Percentiles rank a stretch among this genome's conserved stretches.
Evolutionary conservation across 1,284 basidiomycete species (phyloP).

Genomic region (Tilletiopsis washingtonensis): DNA sequence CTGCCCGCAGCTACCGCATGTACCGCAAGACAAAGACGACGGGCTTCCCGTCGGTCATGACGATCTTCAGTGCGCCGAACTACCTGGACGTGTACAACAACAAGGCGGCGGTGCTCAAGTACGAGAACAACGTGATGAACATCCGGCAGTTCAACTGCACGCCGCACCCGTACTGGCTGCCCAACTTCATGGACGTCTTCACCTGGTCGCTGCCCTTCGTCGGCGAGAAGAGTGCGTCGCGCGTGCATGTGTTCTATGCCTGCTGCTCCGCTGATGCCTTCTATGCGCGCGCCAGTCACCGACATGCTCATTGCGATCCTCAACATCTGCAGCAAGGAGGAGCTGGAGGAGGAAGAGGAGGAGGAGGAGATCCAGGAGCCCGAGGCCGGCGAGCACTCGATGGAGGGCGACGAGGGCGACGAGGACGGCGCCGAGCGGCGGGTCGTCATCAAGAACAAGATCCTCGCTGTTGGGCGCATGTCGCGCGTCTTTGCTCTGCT

Average conservation of each 20-base stretch:
- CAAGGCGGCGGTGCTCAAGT: slow-evolving; percentile 91
- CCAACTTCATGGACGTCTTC: slow-evolving; percentile 99
- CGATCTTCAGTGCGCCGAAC: slow-evolving; percentile 82
- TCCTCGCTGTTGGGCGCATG: slow-evolving; percentile 94
- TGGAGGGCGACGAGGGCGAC: neutral
- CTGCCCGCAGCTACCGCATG: slow-evolving; percentile 65
- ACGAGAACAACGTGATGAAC: slow-evolving; percentile 94
- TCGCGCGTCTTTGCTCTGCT: slow-evolving; percentile 89
- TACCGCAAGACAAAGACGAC: slow-evolving; percentile 93
- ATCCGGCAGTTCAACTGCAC: slow-evolving; percentile 90
- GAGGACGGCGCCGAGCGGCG: slow-evolving; percentile 56
- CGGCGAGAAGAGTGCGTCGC: slow-evolving; percentile 77
- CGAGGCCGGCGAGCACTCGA: neutral
- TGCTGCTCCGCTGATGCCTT: neutral
- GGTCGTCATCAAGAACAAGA: slow-evolving; percentile 91
- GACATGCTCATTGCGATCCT: slow-evolving; percentile 94
- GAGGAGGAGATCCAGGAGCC: slow-evolving; percentile 48
- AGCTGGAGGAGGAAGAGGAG: slow-evolving; percentile 78
- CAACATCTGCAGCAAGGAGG: slow-evolving; percentile 88
- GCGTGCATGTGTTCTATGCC: too few species aligned
- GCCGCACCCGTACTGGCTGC: slow-evolving; percentile 91
- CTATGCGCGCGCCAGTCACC: slow-evolving; percentile 56
- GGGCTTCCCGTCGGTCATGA: slow-evolving; percentile 85
- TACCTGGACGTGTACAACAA: slow-evolving; percentile 95
- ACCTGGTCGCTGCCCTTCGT: slow-evolving; percentile 99